Percentiles rank a stretch among this genome's conserved stretches.
phyloP scores from a whole-genome alignment of 352 stramenopile species.

The Pythium guiyangense region DNA sequence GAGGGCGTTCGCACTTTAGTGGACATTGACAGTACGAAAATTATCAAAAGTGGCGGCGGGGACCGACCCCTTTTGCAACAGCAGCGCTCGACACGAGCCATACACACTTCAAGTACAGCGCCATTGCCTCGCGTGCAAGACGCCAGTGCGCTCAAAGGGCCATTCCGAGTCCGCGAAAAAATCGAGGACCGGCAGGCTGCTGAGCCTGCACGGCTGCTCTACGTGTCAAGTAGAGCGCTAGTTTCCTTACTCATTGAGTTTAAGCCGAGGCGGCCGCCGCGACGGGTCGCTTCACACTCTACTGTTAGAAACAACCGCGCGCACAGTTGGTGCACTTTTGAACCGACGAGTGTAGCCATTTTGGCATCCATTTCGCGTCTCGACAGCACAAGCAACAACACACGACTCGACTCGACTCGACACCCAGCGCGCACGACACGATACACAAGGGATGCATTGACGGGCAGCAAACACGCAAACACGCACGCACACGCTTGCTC shows the following conservation, averaged over 20 bases:
- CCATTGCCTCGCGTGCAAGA: neutral
- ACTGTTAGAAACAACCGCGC: neutral
- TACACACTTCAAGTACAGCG: slow-evolving; percentile 33
- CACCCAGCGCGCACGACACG: too few species aligned
- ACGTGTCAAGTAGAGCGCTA: slow-evolving; percentile 87
- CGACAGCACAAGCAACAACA: too few species aligned
- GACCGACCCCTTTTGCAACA: slow-evolving; percentile 34
- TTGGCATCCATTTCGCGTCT: too few species aligned
- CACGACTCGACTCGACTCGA: too few species aligned
- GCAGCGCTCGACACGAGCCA: slow-evolving; percentile 4
- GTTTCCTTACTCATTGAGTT: slow-evolving; percentile 94
- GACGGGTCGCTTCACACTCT: neutral
- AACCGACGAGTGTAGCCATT: neutral
- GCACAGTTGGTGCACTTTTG: neutral
- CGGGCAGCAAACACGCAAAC: too few species aligned
- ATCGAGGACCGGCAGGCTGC: slow-evolving; percentile 52
- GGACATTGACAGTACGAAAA: neutral
- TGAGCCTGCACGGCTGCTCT: slow-evolving; percentile 44
- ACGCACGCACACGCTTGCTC: neutral
- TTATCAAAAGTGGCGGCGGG: slow-evolving; percentile 21
- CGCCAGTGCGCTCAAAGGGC: slow-evolving; percentile 23
- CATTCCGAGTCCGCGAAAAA: slow-evolving; percentile 81
- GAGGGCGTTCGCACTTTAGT: neutral
- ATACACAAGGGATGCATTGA: too few species aligned
- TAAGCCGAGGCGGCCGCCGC: slow-evolving; percentile 42